Evolutionary conservation across 2,329 filamentous ascomycete genomes (phyloP).

Genomic region (Chaetothyriales sp.): DNA sequence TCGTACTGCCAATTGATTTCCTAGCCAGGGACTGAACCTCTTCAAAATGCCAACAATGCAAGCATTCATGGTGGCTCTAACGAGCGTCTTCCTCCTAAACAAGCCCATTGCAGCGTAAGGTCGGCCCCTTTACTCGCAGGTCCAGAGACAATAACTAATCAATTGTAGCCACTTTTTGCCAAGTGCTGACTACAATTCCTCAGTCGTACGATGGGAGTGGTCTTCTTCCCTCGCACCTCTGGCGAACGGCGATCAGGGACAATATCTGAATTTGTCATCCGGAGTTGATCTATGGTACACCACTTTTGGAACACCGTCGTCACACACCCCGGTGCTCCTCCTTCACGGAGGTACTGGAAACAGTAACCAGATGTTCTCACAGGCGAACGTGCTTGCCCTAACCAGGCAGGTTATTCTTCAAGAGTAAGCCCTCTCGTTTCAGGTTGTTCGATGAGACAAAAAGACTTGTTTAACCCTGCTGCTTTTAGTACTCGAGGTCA

Average conservation of each 20-base stretch:
- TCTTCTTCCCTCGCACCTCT: conserved; percentile 1
- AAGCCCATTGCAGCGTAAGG: no score
- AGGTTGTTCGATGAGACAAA: background rate
- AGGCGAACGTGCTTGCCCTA: conserved; percentile 5
- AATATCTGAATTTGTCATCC: conserved; percentile 6
- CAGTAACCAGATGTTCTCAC: conserved; percentile 7
- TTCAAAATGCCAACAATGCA: no score
- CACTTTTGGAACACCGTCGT: conserved; percentile 1
- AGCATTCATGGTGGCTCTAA: no score
- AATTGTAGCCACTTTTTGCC: background rate
- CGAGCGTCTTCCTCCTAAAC: no score
- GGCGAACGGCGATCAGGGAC: conserved; percentile 2
- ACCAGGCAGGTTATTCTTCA: conserved; percentile 6
- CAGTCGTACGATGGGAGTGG: conserved; percentile 7
- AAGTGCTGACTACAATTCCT: conserved; percentile 1
- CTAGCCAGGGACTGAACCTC: no score
- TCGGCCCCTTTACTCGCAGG: no score
- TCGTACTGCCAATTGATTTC: no score
- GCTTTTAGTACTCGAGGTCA: conserved; percentile 4
- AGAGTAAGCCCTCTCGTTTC: conserved; percentile 3
- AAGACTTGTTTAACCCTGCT: background rate
- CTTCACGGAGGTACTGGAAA: conserved; percentile 6
- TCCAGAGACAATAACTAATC: background rate
- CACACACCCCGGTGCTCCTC: conserved; percentile 5
- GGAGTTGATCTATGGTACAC: conserved; percentile 10